Evolutionary conservation across 768 basidiomycete genomes (phyloP).

Genomic region (Amanita rimosa): DNA sequence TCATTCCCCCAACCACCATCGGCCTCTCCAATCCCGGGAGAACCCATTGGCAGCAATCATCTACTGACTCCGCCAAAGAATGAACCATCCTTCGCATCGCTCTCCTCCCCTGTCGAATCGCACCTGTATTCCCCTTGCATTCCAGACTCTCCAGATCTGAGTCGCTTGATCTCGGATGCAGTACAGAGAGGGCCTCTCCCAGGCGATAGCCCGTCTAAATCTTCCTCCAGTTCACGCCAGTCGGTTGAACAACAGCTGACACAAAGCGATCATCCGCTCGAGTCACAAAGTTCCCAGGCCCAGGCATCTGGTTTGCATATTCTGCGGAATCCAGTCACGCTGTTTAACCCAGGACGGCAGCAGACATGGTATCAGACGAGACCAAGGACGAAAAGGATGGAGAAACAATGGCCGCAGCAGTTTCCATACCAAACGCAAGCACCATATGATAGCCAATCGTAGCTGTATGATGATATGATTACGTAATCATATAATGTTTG

Average conservation of each 20-base stretch:
- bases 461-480: background rate
- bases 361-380: constrained; percentile 25
- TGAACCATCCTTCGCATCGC: constrained; percentile 15
- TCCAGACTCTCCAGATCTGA: constrained; percentile 9
- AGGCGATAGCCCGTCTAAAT: constrained; percentile 12
- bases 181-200: background rate
- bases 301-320: background rate
- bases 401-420: constrained; percentile 8
- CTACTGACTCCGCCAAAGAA: constrained; percentile 10
- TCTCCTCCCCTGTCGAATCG: constrained; percentile 15
- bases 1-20: background rate
- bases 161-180: constrained; percentile 8
- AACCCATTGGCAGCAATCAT: background rate
- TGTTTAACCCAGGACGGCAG: constrained; percentile 11
- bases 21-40: background rate
- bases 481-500: background rate
- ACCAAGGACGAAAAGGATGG: constrained; percentile 1
- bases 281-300: background rate
- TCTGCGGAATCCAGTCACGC: background rate
- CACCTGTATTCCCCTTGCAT: background rate
- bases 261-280: constrained; percentile 15
- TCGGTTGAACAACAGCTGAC: constrained; percentile 40
- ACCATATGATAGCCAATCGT: constrained; percentile 34
- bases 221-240: constrained; percentile 25
- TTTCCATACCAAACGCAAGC: constrained; percentile 41